Evolutionary conservation across 345 rosid species (phyloP), one percentile per base, ranked within the genome.

Genomic region (Salix exigua): DNA sequence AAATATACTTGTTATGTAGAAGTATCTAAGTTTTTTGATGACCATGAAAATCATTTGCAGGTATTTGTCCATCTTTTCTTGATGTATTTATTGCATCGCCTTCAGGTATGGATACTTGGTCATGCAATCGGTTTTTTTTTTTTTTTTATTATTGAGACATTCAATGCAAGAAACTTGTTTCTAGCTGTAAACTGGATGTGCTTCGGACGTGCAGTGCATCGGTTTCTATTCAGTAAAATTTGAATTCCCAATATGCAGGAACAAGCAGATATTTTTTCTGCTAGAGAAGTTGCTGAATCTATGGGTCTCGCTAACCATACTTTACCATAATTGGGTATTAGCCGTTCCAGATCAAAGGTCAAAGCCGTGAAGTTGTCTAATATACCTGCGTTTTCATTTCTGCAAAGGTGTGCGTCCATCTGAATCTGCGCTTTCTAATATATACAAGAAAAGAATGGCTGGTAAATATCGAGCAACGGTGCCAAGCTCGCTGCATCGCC

Each of bases 51-150:
- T 73, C n/a, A 70, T 73, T 21, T 83, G 82, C 96, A 94, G 98
- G 91, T 96, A 30, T 96, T 94, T 80, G 99, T 94, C 58, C 98
- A 94, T 77, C 93, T 94, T 75, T 96, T 96, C 89, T 83, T 94
- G 89, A 96, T 96, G 99, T 96, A 91, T 83, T 86, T 96, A 81
- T 38, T 96, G 87, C 99, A 96, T 83, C 92, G 84, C 78, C 99
- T 96, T 83, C 98, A 96, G 95, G 99, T 96, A 87, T 10, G 74
- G 13, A 63, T 74, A 33, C 53, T 33, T 53, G 19, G 19, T 60
- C 51, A 31, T 74, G 42, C 66, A 8, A 14, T 2, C n/a, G 14
- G 40, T 33, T 33, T 33, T 5, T 33, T 33, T 31, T 42, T 46
- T 26, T 73, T 42, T 70, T 19, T 3, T 70, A 37, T 62, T 60